phyloP scores from a whole-genome alignment of 352 stramenopile genomes.

The Phytopythium delawarense region DNA sequence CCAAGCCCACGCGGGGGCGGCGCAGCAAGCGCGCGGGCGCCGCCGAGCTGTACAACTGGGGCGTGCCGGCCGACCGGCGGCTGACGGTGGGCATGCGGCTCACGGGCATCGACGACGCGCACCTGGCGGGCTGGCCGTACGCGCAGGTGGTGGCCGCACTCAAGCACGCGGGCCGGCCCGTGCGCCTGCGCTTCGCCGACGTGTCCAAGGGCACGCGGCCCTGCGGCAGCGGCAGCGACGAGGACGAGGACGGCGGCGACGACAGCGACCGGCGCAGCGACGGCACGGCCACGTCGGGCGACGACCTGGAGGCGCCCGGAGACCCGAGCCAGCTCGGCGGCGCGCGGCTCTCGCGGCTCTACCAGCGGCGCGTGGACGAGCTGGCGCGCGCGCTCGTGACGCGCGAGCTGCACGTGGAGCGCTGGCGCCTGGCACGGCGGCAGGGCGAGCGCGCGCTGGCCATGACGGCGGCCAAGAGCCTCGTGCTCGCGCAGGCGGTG shows the following conservation, averaged over 20 bases:
- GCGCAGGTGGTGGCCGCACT: slow-evolving; percentile 52
- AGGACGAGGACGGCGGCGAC: slow-evolving; percentile 12
- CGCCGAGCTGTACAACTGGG: slow-evolving; percentile 73
- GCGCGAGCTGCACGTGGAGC: slow-evolving; percentile 14
- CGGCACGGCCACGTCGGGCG: slow-evolving; percentile 1
- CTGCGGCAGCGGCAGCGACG: slow-evolving; percentile 17
- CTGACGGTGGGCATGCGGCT: slow-evolving; percentile 63
- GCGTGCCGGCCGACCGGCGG: slow-evolving; percentile 40
- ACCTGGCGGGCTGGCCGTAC: slow-evolving; percentile 49
- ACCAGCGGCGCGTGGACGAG: slow-evolving; percentile 5
- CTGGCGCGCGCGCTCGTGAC: slow-evolving; percentile 13
- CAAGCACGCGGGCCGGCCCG: slow-evolving; percentile 39
- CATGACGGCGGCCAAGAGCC: slow-evolving; percentile 1
- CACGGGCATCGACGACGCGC: slow-evolving; percentile 39
- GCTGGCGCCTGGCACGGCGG: slow-evolving; percentile 11
- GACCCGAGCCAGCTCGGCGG: neutral
- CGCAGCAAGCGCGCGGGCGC: slow-evolving; percentile 47
- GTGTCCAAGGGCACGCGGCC: slow-evolving; percentile 33
- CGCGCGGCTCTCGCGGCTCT: slow-evolving; percentile 15
- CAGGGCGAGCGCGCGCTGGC: neutral
- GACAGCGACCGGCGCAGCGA: slow-evolving; percentile 6
- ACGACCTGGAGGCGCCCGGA: neutral
- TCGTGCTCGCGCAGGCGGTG: slow-evolving; percentile 28
- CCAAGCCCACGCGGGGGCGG: slow-evolving; percentile 26
- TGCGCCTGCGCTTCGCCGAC: slow-evolving; percentile 53